Conservation (phyloP, 2,329 filamentous ascomycete species). For the Taxawa tesnikishii region DNA sequence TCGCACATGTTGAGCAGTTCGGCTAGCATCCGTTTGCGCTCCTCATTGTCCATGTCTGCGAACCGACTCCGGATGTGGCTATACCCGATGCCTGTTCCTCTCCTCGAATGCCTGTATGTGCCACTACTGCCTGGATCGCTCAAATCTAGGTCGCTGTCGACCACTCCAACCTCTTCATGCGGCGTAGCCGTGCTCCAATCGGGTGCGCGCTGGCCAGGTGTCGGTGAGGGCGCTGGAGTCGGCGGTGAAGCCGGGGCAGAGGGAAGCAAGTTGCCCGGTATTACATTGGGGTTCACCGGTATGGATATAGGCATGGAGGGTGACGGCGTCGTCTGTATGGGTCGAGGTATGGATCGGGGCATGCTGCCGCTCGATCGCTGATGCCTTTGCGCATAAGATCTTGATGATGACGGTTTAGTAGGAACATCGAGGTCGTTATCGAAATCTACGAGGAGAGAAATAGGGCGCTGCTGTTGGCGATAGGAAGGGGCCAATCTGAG, state of each 20-base stretch:
- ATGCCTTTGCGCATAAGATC: conserved; percentile 3
- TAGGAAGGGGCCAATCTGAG: conserved; percentile 9
- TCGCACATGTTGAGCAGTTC: conserved; percentile 90
- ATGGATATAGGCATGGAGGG: conserved; percentile 32
- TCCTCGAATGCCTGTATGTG: conserved; percentile 11
- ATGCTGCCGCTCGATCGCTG: background rate
- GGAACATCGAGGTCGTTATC: conserved; percentile 3
- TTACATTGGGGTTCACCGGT: conserved; percentile 30
- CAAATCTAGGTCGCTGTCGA: conserved; percentile 17
- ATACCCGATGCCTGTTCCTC: conserved; percentile 29
- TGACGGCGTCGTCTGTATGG: conserved; percentile 5
- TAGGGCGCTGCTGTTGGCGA: conserved; percentile 8
- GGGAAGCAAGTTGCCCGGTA: conserved; percentile 49
- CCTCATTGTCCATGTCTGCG: conserved; percentile 59
- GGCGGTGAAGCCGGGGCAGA: conserved; percentile 54
- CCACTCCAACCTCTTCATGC: conserved; percentile 64
- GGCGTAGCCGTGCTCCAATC: conserved; percentile 70
- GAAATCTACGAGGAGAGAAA: conserved; percentile 9
- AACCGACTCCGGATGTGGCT: conserved; percentile 72
- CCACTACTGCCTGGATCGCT: conserved; percentile 13
- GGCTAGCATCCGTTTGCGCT: conserved; percentile 70
- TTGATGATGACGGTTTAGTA: conserved; percentile 3
- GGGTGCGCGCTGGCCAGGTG: conserved; percentile 47
- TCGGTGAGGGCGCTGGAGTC: conserved; percentile 55
- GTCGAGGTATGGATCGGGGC: conserved; percentile 2